Evolutionary conservation across 2,329 filamentous ascomycete species (phyloP).

Genomic region (Paraconiothyrium sp.): DNA sequence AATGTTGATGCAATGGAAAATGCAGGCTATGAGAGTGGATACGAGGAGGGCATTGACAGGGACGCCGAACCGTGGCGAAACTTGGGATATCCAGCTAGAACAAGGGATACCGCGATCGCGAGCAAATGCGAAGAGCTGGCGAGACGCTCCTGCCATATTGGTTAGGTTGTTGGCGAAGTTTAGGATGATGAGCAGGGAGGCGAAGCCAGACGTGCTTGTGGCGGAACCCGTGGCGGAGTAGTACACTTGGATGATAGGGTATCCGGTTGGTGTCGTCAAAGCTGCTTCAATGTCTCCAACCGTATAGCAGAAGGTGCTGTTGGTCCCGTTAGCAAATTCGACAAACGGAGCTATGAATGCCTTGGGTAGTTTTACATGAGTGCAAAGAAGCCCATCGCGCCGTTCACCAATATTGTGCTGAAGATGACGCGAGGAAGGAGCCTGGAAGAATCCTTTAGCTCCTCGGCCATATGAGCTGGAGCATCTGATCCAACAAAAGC

Average conservation of each 20-base stretch:
- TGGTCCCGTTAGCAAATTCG: not conserved
- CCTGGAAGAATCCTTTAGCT: conserved; percentile 44
- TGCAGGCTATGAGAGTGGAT: conserved; percentile 48
- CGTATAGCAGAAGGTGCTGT: conserved; percentile 5
- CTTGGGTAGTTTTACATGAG: not conserved
- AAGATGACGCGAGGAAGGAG: conserved; percentile 53
- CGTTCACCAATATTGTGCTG: conserved; percentile 49
- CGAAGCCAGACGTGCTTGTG: conserved; percentile 10
- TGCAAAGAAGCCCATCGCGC: conserved; percentile 49
- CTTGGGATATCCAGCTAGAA: not conserved
- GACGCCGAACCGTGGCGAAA: conserved; percentile 15
- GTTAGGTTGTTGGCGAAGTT: conserved; percentile 22
- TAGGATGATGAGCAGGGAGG: conserved; percentile 14
- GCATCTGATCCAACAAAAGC: conserved; percentile 7
- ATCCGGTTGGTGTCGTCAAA: not conserved
- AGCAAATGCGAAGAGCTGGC: conserved; percentile 27
- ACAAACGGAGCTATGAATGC: not conserved
- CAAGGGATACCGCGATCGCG: conserved; percentile 16
- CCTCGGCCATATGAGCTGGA: conserved; percentile 42
- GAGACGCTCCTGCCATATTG: conserved; percentile 23
- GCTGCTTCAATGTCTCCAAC: conserved; percentile 6
- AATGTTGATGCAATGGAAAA: conserved; percentile 59
- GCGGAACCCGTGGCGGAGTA: conserved; percentile 19
- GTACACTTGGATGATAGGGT: conserved; percentile 24
- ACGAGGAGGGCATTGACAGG: conserved; percentile 55